Base-by-base conservation (phyloP, 768 basidiomycete species). In the Dioszegia hungarica region DNA sequence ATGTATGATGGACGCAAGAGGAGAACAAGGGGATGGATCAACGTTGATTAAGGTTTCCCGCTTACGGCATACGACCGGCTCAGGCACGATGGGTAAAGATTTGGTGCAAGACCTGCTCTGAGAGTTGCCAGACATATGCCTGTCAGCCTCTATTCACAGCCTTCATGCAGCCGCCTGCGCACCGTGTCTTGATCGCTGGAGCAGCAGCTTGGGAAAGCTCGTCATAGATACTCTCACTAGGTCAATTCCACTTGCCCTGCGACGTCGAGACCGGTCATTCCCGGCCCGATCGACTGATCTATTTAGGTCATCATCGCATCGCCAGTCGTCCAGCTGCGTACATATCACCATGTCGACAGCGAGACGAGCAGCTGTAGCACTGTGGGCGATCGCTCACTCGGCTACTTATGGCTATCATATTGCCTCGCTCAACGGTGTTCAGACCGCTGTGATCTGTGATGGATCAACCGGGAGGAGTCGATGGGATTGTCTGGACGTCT, bases 381-480 rank as follows among this genome's bases (percentile, higher is more conserved):
- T 59, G 9, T 67, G 66, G 66, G 41, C 60, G 11, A 34, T 50
- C 31, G 31, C 56, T 9, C 66, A 67, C 37, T 57, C 60, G 8
- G 51, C 60, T 10, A 54, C 50, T 27, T 57, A 89, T 77, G 91
- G 90, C n/a, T 93, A 86, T 74, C 88, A 92, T 72, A 88, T 90
- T 41, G 86, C 90, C 1, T 85, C 85, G 2, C 81, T 95, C 47
- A 95, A 95, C 70, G 89, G 92, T 68, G 84, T 92, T 24, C 85
- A 90, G 72, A 82, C 80, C 2, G 46, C 54, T 8, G 55, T 67
- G 27, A 40, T 57, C 22, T 67, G 66, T 38, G 28, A 37, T 24
- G 44, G 24, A 17, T 17, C 15, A 33, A 37, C 24, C 38, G 22
- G 25, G 37, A 33, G 33, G 9, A 20, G 47, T 4, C 37, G 43